Conservation (phyloP, 495 filamentous ascomycete species). For the Talaromyces thailandensis region DNA sequence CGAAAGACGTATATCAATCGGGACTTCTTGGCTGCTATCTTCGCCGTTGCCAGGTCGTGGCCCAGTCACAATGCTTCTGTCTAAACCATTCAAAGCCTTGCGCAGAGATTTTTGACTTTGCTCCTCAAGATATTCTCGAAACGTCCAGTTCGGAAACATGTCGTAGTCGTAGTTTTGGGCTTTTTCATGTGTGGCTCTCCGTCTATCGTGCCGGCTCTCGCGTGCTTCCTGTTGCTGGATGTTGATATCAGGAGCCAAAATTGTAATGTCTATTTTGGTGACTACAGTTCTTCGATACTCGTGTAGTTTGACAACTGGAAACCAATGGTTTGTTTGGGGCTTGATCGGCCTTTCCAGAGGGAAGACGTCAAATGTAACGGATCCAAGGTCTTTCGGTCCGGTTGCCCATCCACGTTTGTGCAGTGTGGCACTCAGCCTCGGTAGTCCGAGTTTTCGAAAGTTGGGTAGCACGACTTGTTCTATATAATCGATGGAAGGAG, state of each 20-base stretch:
- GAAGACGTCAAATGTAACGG: slow-evolving; percentile 47
- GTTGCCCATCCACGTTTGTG: slow-evolving; percentile 58
- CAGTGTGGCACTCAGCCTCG: slow-evolving; percentile 44
- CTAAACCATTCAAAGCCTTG: not conserved
- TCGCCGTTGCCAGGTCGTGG: not conserved
- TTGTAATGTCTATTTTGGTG: slow-evolving; percentile 50
- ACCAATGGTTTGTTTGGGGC: slow-evolving; percentile 11
- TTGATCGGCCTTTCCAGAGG: slow-evolving; percentile 26
- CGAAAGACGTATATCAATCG: slow-evolving; percentile 31
- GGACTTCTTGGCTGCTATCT: slow-evolving; percentile 17
- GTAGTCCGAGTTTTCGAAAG: slow-evolving; percentile 54
- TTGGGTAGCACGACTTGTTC: slow-evolving; percentile 65
- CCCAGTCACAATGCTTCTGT: not conserved
- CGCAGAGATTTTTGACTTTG: slow-evolving; percentile 7
- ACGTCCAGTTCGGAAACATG: not conserved
- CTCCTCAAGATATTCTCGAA: slow-evolving; percentile 13
- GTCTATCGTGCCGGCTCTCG: slow-evolving; percentile 1
- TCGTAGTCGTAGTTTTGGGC: not conserved
- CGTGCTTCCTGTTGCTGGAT: not conserved
- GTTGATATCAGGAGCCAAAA: slow-evolving; percentile 38
- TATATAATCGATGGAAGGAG: slow-evolving; percentile 69
- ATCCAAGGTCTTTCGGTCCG: slow-evolving; percentile 47
- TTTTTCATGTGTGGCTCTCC: not conserved
- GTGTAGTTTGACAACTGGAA: slow-evolving; percentile 38
- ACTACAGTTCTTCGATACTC: slow-evolving; percentile 35